phyloP scores from a whole-genome alignment of 2,329 filamentous ascomycete species.

The Cladosporium oxysporum region DNA sequence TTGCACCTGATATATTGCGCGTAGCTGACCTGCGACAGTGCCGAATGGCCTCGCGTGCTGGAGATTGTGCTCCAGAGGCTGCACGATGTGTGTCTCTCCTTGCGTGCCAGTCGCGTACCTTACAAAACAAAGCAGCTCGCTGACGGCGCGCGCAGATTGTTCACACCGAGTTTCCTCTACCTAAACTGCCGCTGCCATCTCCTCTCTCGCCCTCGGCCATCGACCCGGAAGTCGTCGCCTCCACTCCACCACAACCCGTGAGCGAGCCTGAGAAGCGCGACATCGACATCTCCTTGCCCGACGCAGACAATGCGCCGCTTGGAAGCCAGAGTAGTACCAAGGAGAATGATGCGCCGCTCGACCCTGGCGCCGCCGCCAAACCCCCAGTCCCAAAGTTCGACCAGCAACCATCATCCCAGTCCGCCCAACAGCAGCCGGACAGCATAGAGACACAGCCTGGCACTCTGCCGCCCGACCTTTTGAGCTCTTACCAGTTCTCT shows the following conservation, averaged over 20 bases:
- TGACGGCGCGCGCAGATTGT: constrained; percentile 61
- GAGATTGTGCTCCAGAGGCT: constrained; percentile 66
- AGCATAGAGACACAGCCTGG: constrained; percentile 41
- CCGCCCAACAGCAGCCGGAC: constrained; percentile 35
- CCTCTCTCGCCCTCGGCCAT: constrained; percentile 42
- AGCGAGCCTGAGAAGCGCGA: constrained; percentile 27
- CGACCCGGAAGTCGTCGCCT: constrained; percentile 37
- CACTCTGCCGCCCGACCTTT: constrained; percentile 64
- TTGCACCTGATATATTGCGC: neutral
- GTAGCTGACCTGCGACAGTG: constrained; percentile 49
- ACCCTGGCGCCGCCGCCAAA: constrained; percentile 35
- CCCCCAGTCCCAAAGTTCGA: constrained; percentile 48
- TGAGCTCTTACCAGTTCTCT: constrained; percentile 50
- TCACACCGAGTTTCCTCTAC: constrained; percentile 73
- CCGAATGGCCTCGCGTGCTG: constrained; percentile 68
- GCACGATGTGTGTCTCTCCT: constrained; percentile 56
- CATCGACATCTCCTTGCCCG: constrained; percentile 25
- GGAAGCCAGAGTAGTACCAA: constrained; percentile 62
- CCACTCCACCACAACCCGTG: constrained; percentile 38
- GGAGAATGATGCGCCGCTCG: constrained; percentile 62
- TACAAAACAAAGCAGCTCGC: neutral
- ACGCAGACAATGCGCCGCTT: constrained; percentile 25
- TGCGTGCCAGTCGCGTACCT: neutral
- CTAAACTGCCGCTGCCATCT: constrained; percentile 53
- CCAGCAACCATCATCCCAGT: constrained; percentile 41